Base-by-base conservation (phyloP, 768 basidiomycete genomes). In the Leccinum obscurum region DNA sequence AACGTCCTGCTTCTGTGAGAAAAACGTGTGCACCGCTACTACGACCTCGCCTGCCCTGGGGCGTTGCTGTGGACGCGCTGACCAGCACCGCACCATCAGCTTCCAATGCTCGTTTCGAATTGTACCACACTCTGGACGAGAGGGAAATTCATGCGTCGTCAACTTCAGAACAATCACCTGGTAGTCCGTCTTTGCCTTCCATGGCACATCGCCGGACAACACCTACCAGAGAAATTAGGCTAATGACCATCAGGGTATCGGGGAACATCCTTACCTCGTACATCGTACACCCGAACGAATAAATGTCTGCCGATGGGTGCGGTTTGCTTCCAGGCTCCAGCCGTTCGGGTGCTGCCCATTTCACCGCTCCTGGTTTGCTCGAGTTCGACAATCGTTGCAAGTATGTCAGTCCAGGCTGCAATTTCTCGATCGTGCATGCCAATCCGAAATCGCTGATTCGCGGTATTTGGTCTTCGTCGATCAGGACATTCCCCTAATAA, bases 311-410 rank as follows among this genome's bases (percentile, higher is more conserved):
- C 1, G 56, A 52, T 3, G 48, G 6, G 2, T 60, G 2, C 2
- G 61, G 59, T 55, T 62, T 15, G 13, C 14, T 4, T 3, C 59
- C 59, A 4, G 28, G n/a, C 24, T 3, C 2, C 9, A 60, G 58
- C 1, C 24, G 58, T n/a, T 61, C 59, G 1, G 59, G 61, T 17
- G 61, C 61, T 0, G 53, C 58, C 58, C 53, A 60, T 35, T 28
- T 51, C 3, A 20, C 56, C 0, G 28, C 56, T 13, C 55, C 56
- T 3, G 4, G 5, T 0, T 37, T 50, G 13, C 7, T 56, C 11
- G 48, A 11, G 11, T 30, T 51, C 8, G 46, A 48, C 46, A 48
- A 48, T 48, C 56, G 30, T 20, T 59, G 17, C 39, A 60, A 13
- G 30, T 60, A 60, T 3, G 59, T 8, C 14, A 60, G 1, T 3